phyloP scores from a whole-genome alignment of 345 rosid genomes.

The Eucalyptus leucophloia region DNA sequence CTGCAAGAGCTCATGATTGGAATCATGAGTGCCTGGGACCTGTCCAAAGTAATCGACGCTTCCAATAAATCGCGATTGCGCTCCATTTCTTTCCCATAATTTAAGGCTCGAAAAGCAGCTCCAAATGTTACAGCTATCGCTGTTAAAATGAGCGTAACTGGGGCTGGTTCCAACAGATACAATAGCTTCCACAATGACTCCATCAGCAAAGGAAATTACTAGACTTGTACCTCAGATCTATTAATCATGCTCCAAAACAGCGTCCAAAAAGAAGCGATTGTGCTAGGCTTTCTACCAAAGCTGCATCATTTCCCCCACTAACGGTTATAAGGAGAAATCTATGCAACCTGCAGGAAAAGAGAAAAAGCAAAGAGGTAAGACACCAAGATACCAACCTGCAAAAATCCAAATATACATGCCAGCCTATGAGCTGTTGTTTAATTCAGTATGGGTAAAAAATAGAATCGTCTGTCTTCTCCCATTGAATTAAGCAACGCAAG shows the following conservation, averaged over 20 bases:
- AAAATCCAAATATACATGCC: not conserved
- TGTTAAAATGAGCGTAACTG: conserved; percentile 65
- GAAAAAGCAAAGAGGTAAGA: not conserved
- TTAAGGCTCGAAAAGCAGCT: conserved; percentile 89
- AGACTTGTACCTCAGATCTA: not conserved
- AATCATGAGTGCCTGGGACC: conserved; percentile 90
- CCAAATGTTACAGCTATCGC: conserved; percentile 90
- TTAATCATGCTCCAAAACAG: not conserved
- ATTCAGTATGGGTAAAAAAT: not conserved
- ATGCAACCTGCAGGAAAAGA: conserved; percentile 22
- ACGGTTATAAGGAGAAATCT: conserved; percentile 1
- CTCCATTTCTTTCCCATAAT: conserved; percentile 95
- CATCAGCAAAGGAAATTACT: conserved; percentile 16
- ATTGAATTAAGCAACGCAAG: not conserved
- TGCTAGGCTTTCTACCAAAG: not conserved
- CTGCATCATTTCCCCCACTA: conserved; percentile 7
- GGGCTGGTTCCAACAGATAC: conserved; percentile 84
- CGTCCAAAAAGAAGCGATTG: not conserved
- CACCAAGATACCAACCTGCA: not conserved
- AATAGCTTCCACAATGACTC: conserved; percentile 84
- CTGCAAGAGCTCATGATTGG: conserved; percentile 98
- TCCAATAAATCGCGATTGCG: conserved; percentile 73
- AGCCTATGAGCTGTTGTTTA: not conserved
- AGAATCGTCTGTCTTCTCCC: not conserved
- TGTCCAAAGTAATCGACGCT: conserved; percentile 78